phyloP scores from a whole-genome alignment of 2,329 filamentous ascomycete genomes.

The Bimuria novae-zelandiae region DNA sequence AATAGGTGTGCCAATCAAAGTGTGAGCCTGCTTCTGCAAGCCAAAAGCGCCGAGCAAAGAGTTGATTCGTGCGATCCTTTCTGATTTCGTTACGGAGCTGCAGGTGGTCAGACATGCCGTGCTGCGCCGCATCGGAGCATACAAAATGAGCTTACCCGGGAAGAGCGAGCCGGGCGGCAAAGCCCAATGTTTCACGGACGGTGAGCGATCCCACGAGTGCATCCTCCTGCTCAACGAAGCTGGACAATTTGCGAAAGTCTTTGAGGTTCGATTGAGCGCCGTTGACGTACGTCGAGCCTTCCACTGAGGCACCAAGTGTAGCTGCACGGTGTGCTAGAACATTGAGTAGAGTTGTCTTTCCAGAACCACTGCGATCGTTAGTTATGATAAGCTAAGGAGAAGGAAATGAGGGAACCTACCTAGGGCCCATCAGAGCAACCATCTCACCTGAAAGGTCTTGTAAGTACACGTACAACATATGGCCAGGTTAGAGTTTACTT shows the following conservation, averaged over 20 bases:
- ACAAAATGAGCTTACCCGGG: constrained; percentile 36
- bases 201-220: constrained; percentile 80
- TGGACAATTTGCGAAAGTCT: constrained; percentile 67
- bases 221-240: constrained; percentile 89
- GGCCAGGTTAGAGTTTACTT: not conserved
- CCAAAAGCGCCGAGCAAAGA: constrained; percentile 74
- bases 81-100: constrained; percentile 58
- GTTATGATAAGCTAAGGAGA: not conserved
- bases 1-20: constrained; percentile 79
- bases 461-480: constrained; percentile 32
- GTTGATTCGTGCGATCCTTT: constrained; percentile 67
- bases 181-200: constrained; percentile 77
- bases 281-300: constrained; percentile 66
- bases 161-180: constrained; percentile 71
- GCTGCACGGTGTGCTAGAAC: constrained; percentile 69
- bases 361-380: constrained; percentile 54
- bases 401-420: constrained; percentile 44
- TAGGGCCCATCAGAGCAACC: constrained; percentile 80
- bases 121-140: not conserved
- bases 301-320: constrained; percentile 58
- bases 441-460: constrained; percentile 63
- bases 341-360: constrained; percentile 85
- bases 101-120: constrained; percentile 15
- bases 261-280: constrained; percentile 58
- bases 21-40: constrained; percentile 68